Evolutionary conservation across 2,329 filamentous ascomycete species (phyloP).

Genomic region (Pestalotiopsis fici): DNA sequence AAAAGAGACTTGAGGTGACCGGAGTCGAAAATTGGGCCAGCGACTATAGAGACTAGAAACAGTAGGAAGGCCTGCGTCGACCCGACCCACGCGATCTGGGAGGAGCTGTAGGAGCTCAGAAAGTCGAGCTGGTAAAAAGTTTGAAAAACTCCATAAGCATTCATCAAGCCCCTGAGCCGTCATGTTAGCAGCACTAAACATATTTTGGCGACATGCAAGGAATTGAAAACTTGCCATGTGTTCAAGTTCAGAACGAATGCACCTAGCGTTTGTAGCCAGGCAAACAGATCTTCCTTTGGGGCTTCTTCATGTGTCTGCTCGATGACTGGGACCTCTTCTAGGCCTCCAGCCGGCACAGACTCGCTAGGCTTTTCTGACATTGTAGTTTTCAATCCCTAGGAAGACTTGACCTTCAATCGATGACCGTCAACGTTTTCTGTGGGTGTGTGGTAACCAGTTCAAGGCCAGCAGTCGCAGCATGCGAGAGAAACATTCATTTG

Average conservation of each 20-base stretch:
- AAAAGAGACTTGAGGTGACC: slow-evolving; percentile 32
- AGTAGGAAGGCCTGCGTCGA: slow-evolving; percentile 39
- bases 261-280: background rate
- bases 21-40: slow-evolving; percentile 31
- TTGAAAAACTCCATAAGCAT: background rate
- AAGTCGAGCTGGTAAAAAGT: background rate
- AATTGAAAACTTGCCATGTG: background rate
- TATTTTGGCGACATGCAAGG: background rate
- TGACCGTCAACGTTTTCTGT: background rate
- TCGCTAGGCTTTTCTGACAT: background rate
- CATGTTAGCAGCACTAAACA: background rate
- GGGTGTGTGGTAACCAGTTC: background rate
- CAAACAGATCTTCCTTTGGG: background rate
- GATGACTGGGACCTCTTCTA: background rate
- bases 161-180: background rate
- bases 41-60: slow-evolving; percentile 29
- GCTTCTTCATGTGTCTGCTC: background rate
- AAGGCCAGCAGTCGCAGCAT: no score
- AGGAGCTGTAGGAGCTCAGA: background rate
- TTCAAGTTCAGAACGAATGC: background rate
- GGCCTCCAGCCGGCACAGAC: background rate
- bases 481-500: no score
- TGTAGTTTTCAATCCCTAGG: no score
- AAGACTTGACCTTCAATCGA: no score
- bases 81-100: slow-evolving; percentile 48